phyloP scores from a whole-genome alignment of 208 protist species.

The Trichomonas vaginalis region DNA sequence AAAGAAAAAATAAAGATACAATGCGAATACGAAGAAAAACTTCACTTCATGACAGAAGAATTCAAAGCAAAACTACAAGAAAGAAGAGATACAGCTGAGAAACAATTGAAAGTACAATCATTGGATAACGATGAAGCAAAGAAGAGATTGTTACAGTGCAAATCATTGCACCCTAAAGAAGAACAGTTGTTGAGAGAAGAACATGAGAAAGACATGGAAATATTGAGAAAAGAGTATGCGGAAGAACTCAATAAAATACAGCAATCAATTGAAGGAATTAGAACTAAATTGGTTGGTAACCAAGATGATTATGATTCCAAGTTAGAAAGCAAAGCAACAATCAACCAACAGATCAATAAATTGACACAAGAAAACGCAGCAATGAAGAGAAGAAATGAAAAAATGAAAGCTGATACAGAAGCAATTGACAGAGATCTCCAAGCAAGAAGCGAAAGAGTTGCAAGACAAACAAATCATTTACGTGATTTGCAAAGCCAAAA shows the following conservation, averaged over 20 bases:
- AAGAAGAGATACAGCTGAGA: background rate
- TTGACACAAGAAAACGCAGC: background rate
- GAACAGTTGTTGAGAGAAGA: background rate
- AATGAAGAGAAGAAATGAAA: background rate
- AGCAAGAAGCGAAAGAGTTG: background rate
- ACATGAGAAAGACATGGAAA: background rate
- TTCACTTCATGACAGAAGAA: constrained; percentile 4
- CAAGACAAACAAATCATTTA: background rate
- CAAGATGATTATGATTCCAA: background rate
- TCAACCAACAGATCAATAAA: background rate
- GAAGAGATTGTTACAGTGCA: background rate
- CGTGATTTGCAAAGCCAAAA: background rate
- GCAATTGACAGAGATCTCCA: background rate
- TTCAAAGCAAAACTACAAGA: background rate
- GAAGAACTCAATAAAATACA: background rate
- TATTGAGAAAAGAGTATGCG: background rate
- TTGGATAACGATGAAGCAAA: background rate
- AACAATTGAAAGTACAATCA: background rate
- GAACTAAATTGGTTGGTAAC: background rate
- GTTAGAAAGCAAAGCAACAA: background rate
- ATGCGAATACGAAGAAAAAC: background rate
- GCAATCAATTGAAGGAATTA: background rate
- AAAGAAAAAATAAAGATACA: background rate
- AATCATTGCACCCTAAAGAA: background rate
- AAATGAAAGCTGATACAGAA: background rate